Evolutionary conservation across 345 rosid species (phyloP).

Genomic region (Brassica rapa): DNA sequence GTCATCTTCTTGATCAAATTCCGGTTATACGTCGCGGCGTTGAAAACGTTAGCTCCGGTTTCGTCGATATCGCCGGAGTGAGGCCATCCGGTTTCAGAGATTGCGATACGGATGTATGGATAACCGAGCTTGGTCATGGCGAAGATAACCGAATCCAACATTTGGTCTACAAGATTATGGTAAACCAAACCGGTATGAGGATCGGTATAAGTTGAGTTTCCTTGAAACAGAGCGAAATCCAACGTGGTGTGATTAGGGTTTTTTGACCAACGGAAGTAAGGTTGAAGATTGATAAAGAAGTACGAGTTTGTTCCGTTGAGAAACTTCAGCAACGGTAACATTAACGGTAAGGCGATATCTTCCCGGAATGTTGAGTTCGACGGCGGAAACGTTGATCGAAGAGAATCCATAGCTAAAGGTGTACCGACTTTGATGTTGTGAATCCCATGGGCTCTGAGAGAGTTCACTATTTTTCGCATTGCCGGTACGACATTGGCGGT

Average conservation of each 20-base stretch:
- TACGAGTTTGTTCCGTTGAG: constrained; percentile 65
- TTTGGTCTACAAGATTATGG: constrained; percentile 73
- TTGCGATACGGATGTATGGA: constrained; percentile 46
- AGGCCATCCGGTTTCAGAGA: constrained; percentile 94
- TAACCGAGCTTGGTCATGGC: constrained; percentile 69
- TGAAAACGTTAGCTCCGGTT: constrained; percentile 62
- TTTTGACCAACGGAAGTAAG: constrained; percentile 73
- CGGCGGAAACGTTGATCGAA: constrained; percentile 65
- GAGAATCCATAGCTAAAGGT: constrained; percentile 69
- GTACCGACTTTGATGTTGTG: constrained; percentile 71
- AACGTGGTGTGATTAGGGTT: constrained; percentile 45
- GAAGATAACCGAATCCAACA: constrained; percentile 65
- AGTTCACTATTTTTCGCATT: constrained; percentile 54
- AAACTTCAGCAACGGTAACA: constrained; percentile 60
- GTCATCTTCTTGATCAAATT: constrained; percentile 59
- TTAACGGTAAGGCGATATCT: constrained; percentile 51
- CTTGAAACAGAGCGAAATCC: constrained; percentile 55
- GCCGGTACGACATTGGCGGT: constrained; percentile 62
- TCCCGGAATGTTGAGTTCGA: constrained; percentile 61
- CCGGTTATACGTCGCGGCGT: constrained; percentile 79
- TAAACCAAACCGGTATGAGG: constrained; percentile 56
- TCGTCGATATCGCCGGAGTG: constrained; percentile 67
- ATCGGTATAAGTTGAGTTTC: constrained; percentile 53
- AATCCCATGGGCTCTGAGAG: constrained; percentile 47
- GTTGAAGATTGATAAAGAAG: constrained; percentile 76